Evolutionary conservation across 2,329 filamentous ascomycete species (phyloP).

Genomic region (Dactylellina parvicollis): DNA sequence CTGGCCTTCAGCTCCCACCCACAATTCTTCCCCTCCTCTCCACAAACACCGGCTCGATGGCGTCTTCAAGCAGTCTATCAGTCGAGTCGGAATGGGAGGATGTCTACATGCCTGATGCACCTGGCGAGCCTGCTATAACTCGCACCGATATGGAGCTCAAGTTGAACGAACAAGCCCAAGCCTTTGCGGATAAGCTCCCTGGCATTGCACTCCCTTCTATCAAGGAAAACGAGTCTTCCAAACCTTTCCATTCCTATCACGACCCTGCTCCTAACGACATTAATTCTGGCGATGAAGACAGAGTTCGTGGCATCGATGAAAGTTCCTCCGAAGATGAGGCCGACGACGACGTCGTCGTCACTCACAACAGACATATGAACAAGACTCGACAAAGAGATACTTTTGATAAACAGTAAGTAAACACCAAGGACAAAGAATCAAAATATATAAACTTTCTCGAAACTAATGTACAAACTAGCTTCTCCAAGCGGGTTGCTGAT

Average conservation of each 20-base stretch:
- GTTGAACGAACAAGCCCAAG: conserved; percentile 6
- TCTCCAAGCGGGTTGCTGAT: conserved; percentile 27
- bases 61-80: not conserved
- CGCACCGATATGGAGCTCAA: conserved; percentile 10
- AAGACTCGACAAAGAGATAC: conserved; percentile 35
- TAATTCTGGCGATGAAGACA: conserved; percentile 11
- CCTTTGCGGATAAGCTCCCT: conserved; percentile 25
- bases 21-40: not conserved
- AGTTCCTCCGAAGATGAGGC: conserved; percentile 22
- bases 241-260: not conserved
- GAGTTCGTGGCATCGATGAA: conserved; percentile 27
- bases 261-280: not conserved
- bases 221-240: not conserved
- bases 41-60: conserved; percentile 8
- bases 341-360: conserved; percentile 14
- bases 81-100: conserved; percentile 1
- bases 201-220: not conserved
- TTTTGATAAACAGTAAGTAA: conserved; percentile 47
- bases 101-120: conserved; percentile 24
- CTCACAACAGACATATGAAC: conserved; percentile 10
- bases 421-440: too few species aligned
- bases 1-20: not conserved
- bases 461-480: conserved; percentile 12
- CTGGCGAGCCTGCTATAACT: not conserved
- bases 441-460: not conserved